These are phyloP conservation scores for Leucocoprinus leucothites DNA, from an alignment of 768 basidiomycete species.

Conservation along the genomic window DNA sequence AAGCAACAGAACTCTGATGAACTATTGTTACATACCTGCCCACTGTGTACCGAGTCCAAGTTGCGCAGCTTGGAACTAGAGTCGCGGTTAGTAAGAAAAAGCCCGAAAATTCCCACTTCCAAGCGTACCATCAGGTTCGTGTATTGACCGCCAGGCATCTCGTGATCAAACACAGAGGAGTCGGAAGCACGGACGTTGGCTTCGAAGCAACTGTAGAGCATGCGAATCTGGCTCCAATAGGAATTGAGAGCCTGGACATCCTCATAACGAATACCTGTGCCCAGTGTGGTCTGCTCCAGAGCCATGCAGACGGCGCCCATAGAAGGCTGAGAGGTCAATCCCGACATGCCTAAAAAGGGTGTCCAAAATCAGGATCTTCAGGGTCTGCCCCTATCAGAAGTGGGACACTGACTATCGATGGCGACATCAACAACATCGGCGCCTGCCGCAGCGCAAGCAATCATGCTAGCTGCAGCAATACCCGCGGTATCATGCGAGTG, in stretches of 20 bases:
- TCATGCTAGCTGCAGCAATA: conserved; percentile 96
- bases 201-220: conserved; percentile 96
- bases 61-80: conserved; percentile 96
- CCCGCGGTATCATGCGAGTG: conserved; percentile 99
- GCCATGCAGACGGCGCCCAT: conserved; percentile 98
- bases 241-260: conserved; percentile 96
- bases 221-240: conserved; percentile 97
- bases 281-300: conserved; percentile 89
- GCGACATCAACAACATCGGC: conserved; percentile 98
- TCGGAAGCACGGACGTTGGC: conserved; percentile 97
- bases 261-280: conserved; percentile 94
- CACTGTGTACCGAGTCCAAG: conserved; percentile 97
- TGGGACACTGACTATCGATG: conserved; percentile 80
- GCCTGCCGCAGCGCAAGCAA: conserved; percentile 94
- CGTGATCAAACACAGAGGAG: conserved; percentile 97
- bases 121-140: conserved; percentile 85
- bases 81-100: conserved; percentile 17
- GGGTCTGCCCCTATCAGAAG: not conserved
- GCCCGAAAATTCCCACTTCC: conserved; percentile 11
- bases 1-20: conserved; percentile 11
- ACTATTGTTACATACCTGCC: conserved; percentile 53
- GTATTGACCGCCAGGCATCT: conserved; percentile 98
- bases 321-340: conserved; percentile 95
- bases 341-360: conserved; percentile 80
- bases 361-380: conserved; percentile 16